phyloP scores from a whole-genome alignment of 2,329 filamentous ascomycete genomes.

The Aphanocladium album region DNA sequence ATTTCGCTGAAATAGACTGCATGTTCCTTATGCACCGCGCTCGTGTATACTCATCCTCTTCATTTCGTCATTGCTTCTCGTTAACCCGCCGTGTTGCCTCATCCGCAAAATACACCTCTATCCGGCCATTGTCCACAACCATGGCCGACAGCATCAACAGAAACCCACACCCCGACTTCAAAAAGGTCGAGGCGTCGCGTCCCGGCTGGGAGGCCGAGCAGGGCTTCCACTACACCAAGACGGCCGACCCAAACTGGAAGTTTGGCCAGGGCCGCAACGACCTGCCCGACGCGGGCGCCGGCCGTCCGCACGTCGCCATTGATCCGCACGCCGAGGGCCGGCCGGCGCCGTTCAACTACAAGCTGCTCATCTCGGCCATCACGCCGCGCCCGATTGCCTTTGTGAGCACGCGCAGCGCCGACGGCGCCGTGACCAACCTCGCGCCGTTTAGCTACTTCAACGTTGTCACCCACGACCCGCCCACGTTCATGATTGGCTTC shows the following conservation, averaged over 20 bases:
- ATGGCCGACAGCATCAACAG: slow-evolving; percentile 38
- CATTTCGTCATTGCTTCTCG: background rate
- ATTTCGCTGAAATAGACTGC: background rate
- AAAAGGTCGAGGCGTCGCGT: slow-evolving; percentile 61
- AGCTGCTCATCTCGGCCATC: slow-evolving; percentile 78
- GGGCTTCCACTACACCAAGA: slow-evolving; percentile 55
- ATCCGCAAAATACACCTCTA: background rate
- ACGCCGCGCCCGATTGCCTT: slow-evolving; percentile 76
- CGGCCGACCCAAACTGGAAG: slow-evolving; percentile 60
- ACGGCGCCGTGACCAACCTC: slow-evolving; percentile 64
- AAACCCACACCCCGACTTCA: slow-evolving; percentile 72
- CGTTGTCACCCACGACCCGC: slow-evolving; percentile 79
- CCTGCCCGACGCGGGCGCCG: slow-evolving; percentile 22
- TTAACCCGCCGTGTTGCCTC: background rate
- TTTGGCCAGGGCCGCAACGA: slow-evolving; percentile 62
- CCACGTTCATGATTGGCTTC: slow-evolving; percentile 65
- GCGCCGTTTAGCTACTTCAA: slow-evolving; percentile 87
- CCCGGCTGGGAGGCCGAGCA: slow-evolving; percentile 50
- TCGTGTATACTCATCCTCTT: background rate
- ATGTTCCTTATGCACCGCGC: background rate
- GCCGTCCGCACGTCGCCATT: slow-evolving; percentile 64
- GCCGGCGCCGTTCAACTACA: slow-evolving; percentile 73
- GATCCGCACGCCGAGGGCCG: slow-evolving; percentile 73
- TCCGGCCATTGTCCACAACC: slow-evolving; percentile 14
- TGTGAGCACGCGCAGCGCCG: slow-evolving; percentile 49